Evolutionary conservation across 345 rosid genomes (phyloP), one percentile per base, ranked within the genome.

Genomic region (Arabidopsis thaliana): DNA sequence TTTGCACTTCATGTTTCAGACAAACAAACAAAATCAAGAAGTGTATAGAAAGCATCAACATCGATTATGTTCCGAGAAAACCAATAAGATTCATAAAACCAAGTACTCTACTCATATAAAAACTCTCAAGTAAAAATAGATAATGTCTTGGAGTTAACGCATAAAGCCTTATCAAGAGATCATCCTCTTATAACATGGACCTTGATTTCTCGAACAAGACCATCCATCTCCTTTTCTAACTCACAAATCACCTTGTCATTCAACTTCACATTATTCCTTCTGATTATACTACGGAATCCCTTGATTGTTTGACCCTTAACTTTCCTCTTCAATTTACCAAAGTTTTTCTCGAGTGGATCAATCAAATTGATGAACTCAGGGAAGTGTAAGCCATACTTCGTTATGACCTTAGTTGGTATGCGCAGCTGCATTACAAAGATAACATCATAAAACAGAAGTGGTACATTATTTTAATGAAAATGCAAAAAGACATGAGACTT

Each of bases 171-270:
- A 33, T 50, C 53, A 30, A 64, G 24, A 28, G 38, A 30, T 32
- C 23, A 38, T 7, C 41, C 50, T n/a, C 41, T 49, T 71, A 60
- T 71, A 71, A 59, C 20, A 59, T 46, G 66, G 49, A 71, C 66
- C 33, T 71, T 59, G 75, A 71, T 71, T 10, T 36, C 25, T 2
- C 58, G 36, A 59, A 46, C 67, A 48, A 46, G 25, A 59, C 67
- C 49, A 59, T 71, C 49, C 45, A 24, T 59, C 28, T 59, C 58
- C 49, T n/a, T 71, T 24, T 44, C 34, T 23, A 70, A 44, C 73
- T 69, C 73, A 20, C 57, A 70, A 16, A 70, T 58, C 58, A 70
- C 36, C 46, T 46, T 70, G 24, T 70, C 58, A 9, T 24, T 70
- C 13, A 36, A 9, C 66, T 37, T 70, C 57, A 70, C 59, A 24